These are phyloP conservation scores for Gastrolobium bilobum DNA, from an alignment of 306 rosid genomes.

Conservation along the genomic window DNA sequence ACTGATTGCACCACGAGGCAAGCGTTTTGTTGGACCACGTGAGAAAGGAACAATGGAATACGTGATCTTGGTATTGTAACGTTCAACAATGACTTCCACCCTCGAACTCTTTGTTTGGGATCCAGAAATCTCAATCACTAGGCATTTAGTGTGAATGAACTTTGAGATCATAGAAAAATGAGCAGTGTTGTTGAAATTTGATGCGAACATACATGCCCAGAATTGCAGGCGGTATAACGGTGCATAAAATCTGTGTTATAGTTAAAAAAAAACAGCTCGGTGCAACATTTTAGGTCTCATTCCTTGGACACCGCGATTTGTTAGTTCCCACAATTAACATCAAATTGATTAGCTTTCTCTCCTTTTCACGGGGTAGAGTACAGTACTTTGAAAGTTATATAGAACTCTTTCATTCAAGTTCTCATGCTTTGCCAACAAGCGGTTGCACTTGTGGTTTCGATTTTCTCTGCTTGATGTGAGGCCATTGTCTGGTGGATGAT, in stretches of 20 bases:
- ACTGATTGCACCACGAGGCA: background rate
- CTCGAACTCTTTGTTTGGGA: background rate
- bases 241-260: background rate
- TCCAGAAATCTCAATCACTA: conserved; percentile 27
- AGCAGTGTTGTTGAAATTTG: background rate
- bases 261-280: background rate
- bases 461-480: too few relatives aligned
- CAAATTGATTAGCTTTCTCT: background rate
- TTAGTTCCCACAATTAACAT: background rate
- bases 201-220: conserved; percentile 19
- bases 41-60: background rate
- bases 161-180: conserved; percentile 15
- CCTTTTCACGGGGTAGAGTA: background rate
- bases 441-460: too few relatives aligned
- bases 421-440: too few relatives aligned
- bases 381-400: too few relatives aligned
- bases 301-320: background rate
- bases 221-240: background rate
- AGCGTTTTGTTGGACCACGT: conserved; percentile 6
- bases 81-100: background rate
- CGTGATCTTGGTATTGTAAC: conserved; percentile 6
- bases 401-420: too few relatives aligned
- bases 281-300: background rate
- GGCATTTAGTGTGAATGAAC: conserved; percentile 2
- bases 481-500: too few relatives aligned